These are phyloP conservation scores for Dactylorhiza incarnata DNA, from an alignment of 106 monocot species.

Conservation along the genomic window DNA sequence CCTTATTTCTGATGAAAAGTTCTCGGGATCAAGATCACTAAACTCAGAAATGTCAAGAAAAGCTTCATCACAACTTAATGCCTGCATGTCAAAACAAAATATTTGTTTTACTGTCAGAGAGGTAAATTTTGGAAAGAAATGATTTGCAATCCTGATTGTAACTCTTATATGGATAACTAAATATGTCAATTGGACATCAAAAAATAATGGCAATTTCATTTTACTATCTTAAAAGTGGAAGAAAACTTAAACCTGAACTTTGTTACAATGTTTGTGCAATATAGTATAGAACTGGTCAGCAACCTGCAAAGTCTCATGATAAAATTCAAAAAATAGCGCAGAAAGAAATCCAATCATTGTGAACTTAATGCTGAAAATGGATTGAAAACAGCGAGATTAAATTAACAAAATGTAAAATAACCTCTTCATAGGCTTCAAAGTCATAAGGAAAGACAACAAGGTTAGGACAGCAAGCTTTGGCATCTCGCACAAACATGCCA, in stretches of 20 bases:
- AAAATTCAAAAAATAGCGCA: constrained; percentile 8
- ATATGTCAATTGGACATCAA: neutral
- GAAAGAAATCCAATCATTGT: constrained; percentile 4
- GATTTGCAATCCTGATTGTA: neutral
- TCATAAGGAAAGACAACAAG: constrained; percentile 86
- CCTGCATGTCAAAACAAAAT: constrained; percentile 37
- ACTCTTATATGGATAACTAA: neutral
- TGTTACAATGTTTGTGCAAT: constrained; percentile 82
- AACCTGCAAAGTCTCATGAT: constrained; percentile 48
- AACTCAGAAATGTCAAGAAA: constrained; percentile 66
- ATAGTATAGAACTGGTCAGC: constrained; percentile 91
- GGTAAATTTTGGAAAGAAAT: neutral
- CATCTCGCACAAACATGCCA: constrained; percentile 98
- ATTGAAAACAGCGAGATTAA: neutral
- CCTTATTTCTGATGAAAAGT: constrained; percentile 54
- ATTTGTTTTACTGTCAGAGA: constrained; percentile 1
- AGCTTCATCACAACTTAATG: constrained; percentile 96
- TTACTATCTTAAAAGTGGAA: neutral
- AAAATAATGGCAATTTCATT: neutral
- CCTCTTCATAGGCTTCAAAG: constrained; percentile 89
- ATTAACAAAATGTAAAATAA: constrained; percentile 15
- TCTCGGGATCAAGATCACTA: constrained; percentile 45
- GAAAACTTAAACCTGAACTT: constrained; percentile 42
- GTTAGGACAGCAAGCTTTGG: constrained; percentile 72
- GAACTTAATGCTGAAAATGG: neutral